These are phyloP conservation scores for Serendipita sp. DNA, from an alignment of 1,284 basidiomycete species.

Conservation along the genomic window DNA sequence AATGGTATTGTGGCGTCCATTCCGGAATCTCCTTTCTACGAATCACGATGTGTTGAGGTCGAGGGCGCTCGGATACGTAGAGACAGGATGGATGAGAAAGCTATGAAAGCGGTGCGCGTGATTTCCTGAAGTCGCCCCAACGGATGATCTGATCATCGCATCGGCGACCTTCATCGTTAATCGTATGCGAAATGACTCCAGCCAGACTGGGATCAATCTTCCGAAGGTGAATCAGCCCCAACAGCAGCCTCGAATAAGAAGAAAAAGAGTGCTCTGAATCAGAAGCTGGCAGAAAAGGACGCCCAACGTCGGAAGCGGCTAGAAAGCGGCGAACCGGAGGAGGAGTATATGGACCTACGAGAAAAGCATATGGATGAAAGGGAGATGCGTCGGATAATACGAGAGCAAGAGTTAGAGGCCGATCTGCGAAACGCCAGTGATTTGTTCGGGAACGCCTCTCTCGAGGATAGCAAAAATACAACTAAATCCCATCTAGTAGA, in stretches of 20 bases:
- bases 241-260: slow-evolving; percentile 49
- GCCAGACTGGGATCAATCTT: slow-evolving; percentile 90
- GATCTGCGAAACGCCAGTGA: slow-evolving; percentile 75
- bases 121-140: too few species aligned
- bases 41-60: too few species aligned
- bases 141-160: too few species aligned
- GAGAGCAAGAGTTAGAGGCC: slow-evolving; percentile 66
- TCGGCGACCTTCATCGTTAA: too few species aligned
- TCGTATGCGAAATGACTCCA: slow-evolving; percentile 20
- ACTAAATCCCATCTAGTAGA: neutral
- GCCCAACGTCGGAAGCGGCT: slow-evolving; percentile 33
- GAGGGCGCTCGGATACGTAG: too few species aligned
- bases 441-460: slow-evolving; percentile 55
- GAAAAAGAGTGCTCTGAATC: slow-evolving; percentile 83
- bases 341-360: slow-evolving; percentile 41
- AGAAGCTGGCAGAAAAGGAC: slow-evolving; percentile 80
- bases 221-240: slow-evolving; percentile 33
- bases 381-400: slow-evolving; percentile 60
- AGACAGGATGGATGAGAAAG: too few species aligned
- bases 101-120: too few species aligned
- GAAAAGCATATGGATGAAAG: slow-evolving; percentile 69
- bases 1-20: too few species aligned
- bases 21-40: too few species aligned
- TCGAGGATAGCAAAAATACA: slow-evolving; percentile 39
- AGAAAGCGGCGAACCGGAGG: slow-evolving; percentile 21